Percentiles rank a stretch among this genome's conserved stretches.
These are phyloP conservation scores for Fagopyrum esculentum DNA, from an alignment of 148 eudicot species.

Conservation along the genomic window DNA sequence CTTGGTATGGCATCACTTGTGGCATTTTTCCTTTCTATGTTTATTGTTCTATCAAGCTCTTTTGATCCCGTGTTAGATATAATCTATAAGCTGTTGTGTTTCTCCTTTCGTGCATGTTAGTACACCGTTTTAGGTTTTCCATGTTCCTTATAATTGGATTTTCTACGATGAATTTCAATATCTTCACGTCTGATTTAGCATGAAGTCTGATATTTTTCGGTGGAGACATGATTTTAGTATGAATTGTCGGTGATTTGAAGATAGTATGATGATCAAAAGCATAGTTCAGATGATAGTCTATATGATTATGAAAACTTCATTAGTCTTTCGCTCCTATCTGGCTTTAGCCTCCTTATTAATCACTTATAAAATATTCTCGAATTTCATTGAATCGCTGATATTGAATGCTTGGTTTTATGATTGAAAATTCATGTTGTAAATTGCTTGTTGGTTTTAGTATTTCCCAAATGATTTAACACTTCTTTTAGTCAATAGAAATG, in stretches of 20 bases:
- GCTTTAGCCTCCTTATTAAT: conserved; percentile 14
- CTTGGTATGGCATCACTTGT: neutral
- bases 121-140: neutral
- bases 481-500: too few relatives aligned
- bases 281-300: conserved; percentile 35
- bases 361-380: too few relatives aligned
- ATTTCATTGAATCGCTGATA: too few relatives aligned
- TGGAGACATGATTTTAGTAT: neutral
- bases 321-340: conserved; percentile 90
- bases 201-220: neutral
- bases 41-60: neutral
- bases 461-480: too few relatives aligned
- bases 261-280: conserved; percentile 17
- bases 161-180: neutral
- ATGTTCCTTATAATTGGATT: conserved; percentile 1
- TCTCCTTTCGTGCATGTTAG: neutral
- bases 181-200: neutral
- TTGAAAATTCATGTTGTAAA: too few relatives aligned
- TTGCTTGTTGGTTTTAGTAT: too few relatives aligned
- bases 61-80: neutral
- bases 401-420: too few relatives aligned
- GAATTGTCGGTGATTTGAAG: neutral
- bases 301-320: conserved; percentile 29
- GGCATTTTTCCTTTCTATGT: neutral
- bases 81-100: neutral